Percentiles rank a stretch among this genome's conserved stretches.
phyloP scores from a whole-genome alignment of 106 monocot genomes.

The Dendrobium catenatum region DNA sequence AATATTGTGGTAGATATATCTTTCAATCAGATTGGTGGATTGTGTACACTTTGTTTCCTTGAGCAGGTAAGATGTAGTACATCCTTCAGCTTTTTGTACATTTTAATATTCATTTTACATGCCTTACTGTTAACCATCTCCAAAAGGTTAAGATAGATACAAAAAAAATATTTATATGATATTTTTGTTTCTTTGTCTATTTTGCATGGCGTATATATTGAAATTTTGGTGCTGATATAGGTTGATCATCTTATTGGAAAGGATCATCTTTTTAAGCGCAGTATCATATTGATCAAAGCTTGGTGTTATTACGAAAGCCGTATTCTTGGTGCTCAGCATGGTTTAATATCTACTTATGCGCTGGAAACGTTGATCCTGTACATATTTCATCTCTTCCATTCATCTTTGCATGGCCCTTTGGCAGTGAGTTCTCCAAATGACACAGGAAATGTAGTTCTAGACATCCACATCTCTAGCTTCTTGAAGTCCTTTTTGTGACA shows the following conservation, averaged over 20 bases:
- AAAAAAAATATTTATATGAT: background rate
- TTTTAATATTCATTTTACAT: background rate
- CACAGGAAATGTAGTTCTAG: background rate
- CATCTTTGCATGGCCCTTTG: constrained; percentile 64
- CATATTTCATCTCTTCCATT: constrained; percentile 77
- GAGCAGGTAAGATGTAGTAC: constrained; percentile 40
- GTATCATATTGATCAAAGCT: constrained; percentile 85
- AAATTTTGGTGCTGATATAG: constrained; percentile 22
- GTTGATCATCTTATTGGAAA: constrained; percentile 68
- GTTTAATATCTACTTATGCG: constrained; percentile 94
- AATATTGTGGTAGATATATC: constrained; percentile 93
- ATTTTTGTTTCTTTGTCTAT: background rate
- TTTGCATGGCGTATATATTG: background rate
- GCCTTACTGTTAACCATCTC: no score
- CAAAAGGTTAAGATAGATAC: no score
- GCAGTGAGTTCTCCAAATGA: constrained; percentile 37
- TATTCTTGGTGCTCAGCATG: constrained; percentile 95
- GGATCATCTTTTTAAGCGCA: constrained; percentile 80
- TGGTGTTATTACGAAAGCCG: constrained; percentile 99
- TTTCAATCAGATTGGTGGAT: constrained; percentile 89
- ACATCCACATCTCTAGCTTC: background rate
- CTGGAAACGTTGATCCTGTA: constrained; percentile 84
- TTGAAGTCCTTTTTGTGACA: background rate
- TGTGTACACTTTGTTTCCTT: constrained; percentile 84
- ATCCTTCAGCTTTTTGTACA: background rate